Evolutionary conservation across 2,329 filamentous ascomycete genomes (phyloP), one percentile per base, ranked within the genome.

Genomic region (Ophiocordyceps polyrhachis-furcata): DNA sequence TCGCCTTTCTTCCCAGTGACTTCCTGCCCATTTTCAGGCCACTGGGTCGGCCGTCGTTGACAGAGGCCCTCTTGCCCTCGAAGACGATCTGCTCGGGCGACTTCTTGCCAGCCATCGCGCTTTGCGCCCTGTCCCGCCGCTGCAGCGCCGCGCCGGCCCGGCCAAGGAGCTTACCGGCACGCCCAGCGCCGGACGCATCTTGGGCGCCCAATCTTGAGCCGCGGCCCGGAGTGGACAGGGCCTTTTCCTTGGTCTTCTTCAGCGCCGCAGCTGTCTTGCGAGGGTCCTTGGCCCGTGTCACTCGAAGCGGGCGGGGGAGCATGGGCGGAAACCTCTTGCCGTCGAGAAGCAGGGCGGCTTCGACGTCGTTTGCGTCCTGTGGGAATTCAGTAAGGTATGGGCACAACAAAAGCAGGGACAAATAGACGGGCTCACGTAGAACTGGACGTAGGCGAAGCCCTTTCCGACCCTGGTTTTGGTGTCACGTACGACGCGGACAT

Each of bases 391-490:
- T 20, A 45, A 13, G 25, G 8, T 7, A 28, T 28, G 19, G 8
- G 20, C 25, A 17, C 42, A 5, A 15, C 3, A 14, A 6, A 14
- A 14, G n/a, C n/a, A n/a, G 2, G 35, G n/a, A 20, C 9, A 17
- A 19, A 7, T 38, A 20, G 23, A 41, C 23, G 15, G 23, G 23
- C 67, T 65, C 54, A 79, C 76, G 56, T 81, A 76, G 63, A 98
- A 98, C 58, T 98, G 91, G 15, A 98, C 89, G 56, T 98, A 98
- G 49, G 93, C 93, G 57, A 98, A 86, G 5, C 91, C 91, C 60
- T 98, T 98, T 55, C 91, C 87, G 28, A 98, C 85, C 43, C 93
- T 77, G 8, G 93, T 98, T 52, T 83, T 81, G 49, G 83, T 71
- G 57, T 98, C 91, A 45, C 91, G 79, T 43, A 95, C 76, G 19